Evolutionary conservation across 345 rosid genomes (phyloP), one percentile per base, ranked within the genome.

Genomic region (Iberis pinnata): DNA sequence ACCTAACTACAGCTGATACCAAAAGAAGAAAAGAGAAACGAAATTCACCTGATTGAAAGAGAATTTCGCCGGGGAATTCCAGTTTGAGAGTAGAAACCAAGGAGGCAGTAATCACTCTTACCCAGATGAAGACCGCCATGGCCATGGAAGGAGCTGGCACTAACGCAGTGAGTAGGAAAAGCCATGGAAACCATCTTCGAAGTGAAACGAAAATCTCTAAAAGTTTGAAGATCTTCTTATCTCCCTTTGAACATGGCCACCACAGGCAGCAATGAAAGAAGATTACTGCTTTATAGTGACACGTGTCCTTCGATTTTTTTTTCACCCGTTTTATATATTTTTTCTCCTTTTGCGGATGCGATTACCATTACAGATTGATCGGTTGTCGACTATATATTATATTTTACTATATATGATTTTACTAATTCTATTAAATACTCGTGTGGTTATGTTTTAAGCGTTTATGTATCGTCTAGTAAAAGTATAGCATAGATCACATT

Each of bases 41-140:
- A 41, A 46, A 47, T 32, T 46, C 57, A 67, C 72, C 52, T 60
- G 61, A 60, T 33, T 49, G 67, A 60, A 67, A 47, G 20, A 53
- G 72, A 48, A 35, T 44, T 15, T 53, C 25, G 60, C 29, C 51
- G 56, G 0, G 67, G 8, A 58, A 12, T 36, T 5, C 39, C 16
- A 36, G 58, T 32, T n/a, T 53, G 60, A 20, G 65, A 32, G 38
- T 25, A 36, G 53, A 18, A 27, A 63, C 68, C 60, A 11, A 64
- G 47, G 54, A 47, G 43, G 49, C 29, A 36, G 56, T 24, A 17
- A 67, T 60, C 57, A 26, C 10, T 60, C 5, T 32, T 53, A 6
- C 42, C 12, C 13, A 29, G 9, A 38, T 18, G 54, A 36, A 63
- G 38, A 53, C 27, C 18, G 50, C 61, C 62, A 41, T 60, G 58